Base-by-base conservation (phyloP, 352 stramenopile species). In the Aphanomyces astaci region DNA sequence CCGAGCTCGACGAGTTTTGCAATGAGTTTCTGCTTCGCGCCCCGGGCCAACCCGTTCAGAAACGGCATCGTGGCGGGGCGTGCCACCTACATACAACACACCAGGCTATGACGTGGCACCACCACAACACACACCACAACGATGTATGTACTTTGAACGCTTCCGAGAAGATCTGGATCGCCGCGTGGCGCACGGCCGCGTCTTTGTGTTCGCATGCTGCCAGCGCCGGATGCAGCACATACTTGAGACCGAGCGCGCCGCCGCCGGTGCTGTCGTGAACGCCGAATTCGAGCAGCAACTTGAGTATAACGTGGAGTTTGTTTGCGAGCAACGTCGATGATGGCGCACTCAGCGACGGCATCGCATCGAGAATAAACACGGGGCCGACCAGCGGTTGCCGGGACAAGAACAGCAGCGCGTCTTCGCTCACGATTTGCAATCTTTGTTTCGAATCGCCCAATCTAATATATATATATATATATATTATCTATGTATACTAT, bases 1-100 rank as follows among this genome's bases (percentile, higher is more conserved):
- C 84, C 82, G 46, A 79, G 72, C 17, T 91, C 85, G 0, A 92
- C 83, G 3, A 94, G 70, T 36, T 91, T 91, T 0, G 78, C 80
- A n/a, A 92, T 91, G 22, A 94, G 74, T 71, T 92, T 94, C 57
- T 94, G 85, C 31, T 82, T 75, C 24, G 78, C 79, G 13, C 78
- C 77, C 0, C 85, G 77, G 3, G 83, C 83, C 0, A 94, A 48
- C 1, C 76, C 79, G 55, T 92, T 81, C 13, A 93, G 28, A 49
- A 88, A 90, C 1, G 85, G 83, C 79, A 88, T 93, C 0, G 78
- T 73, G 15, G 83, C 78, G 17, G 54, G 74, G 9, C 83, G 78
- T 54, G 82, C 82, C 1, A 81, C 72, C 48, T 90, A 78, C 30
- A 5, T 24, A 9, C 49, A 19, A n/a, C 62, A 55, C 9, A 64